A percentile compares a stretch with the other conserved stretches of the same genome.
phyloP scores from a whole-genome alignment of 257 asterid species.

The Capsicum baccatum region DNA sequence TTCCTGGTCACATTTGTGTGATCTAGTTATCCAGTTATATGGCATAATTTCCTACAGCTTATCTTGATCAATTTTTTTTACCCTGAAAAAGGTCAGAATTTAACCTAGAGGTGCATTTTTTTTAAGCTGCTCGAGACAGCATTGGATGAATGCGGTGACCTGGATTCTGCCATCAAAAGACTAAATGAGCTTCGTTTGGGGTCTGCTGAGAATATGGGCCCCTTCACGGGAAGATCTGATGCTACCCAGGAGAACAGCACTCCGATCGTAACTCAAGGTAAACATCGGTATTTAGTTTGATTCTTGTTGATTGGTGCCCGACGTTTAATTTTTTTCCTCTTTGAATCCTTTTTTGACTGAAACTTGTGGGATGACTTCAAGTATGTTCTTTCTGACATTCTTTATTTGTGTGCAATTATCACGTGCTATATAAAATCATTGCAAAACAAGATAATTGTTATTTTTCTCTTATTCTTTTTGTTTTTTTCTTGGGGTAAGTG shows the following conservation, averaged over 20 bases:
- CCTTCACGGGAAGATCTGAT: conserved; percentile 50
- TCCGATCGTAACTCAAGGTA: conserved; percentile 56
- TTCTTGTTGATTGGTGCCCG: conserved; percentile 2
- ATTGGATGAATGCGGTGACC: conserved; percentile 76
- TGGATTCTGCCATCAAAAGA: conserved; percentile 84
- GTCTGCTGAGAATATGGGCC: conserved; percentile 46
- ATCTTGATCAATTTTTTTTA: conserved; percentile 23
- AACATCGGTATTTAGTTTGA: not conserved
- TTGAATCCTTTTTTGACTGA: not conserved
- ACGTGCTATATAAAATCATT: not conserved
- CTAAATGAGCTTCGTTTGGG: conserved; percentile 81
- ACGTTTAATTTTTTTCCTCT: not conserved
- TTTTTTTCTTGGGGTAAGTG: not conserved
- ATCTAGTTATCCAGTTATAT: not conserved
- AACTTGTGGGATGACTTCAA: conserved; percentile 23
- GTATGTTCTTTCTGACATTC: not conserved
- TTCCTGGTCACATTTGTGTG: not conserved
- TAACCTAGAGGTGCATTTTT: conserved; percentile 38
- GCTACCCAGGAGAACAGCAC: conserved; percentile 42
- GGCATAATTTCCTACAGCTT: conserved; percentile 14
- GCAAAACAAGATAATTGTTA: conserved; percentile 1
- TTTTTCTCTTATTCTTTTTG: not conserved
- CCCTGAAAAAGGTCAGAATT: conserved; percentile 31
- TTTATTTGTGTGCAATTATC: not conserved
- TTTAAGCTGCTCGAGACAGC: conserved; percentile 73